Conservation (phyloP, 768 basidiomycete genomes). For the Lentinula sp. region DNA sequence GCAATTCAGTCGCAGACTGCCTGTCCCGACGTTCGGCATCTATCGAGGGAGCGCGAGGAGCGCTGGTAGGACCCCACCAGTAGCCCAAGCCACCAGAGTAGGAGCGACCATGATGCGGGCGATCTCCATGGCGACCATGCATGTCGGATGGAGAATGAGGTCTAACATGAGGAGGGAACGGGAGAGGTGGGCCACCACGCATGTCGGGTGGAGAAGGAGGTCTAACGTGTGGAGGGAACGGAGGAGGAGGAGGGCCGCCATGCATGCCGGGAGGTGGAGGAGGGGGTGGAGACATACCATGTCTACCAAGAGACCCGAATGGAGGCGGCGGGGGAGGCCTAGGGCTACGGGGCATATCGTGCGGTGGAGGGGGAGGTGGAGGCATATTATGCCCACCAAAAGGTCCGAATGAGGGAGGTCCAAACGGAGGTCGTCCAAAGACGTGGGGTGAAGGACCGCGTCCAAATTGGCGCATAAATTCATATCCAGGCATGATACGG, state of each 20-base stretch:
- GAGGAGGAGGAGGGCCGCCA: slow-evolving; percentile 9
- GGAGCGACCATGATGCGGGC: slow-evolving; percentile 9
- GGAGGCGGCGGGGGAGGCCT: slow-evolving; percentile 8
- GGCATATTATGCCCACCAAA: not conserved
- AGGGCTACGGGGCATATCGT: not conserved
- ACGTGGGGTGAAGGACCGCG: not conserved
- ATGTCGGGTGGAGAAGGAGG: slow-evolving; percentile 12
- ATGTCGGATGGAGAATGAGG: not conserved
- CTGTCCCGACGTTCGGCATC: not conserved
- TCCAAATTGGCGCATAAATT: not conserved
- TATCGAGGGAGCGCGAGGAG: slow-evolving; percentile 20
- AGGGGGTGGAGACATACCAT: slow-evolving; percentile 12
- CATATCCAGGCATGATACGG: not conserved
- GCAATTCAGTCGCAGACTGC: slow-evolving; percentile 16
- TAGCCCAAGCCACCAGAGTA: not conserved
- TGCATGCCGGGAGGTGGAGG: slow-evolving; percentile 14
- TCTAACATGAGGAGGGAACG: slow-evolving; percentile 9
- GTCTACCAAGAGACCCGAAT: slow-evolving; percentile 10
- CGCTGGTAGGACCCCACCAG: slow-evolving; percentile 24
- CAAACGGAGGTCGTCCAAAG: slow-evolving; percentile 9
- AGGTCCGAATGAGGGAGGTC: slow-evolving; percentile 2
- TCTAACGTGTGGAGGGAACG: slow-evolving; percentile 10
- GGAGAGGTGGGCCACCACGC: slow-evolving; percentile 8
- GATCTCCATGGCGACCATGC: slow-evolving; percentile 12
- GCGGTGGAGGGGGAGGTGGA: too few relatives aligned